Evolutionary conservation across 768 basidiomycete genomes (phyloP).

Genomic region (Hericium coralloides): DNA sequence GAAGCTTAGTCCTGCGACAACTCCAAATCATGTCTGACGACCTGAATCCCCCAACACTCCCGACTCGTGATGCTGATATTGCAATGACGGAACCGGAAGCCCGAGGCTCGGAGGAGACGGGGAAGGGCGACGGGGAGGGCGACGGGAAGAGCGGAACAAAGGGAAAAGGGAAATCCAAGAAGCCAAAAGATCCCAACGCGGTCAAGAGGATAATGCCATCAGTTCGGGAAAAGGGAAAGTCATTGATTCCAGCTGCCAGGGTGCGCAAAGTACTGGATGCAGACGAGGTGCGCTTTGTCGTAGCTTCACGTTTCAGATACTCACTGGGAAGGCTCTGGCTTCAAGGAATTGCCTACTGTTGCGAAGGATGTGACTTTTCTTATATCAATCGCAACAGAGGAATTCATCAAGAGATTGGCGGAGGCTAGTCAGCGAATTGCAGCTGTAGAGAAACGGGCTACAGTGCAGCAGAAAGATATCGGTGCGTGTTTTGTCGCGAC

Average conservation of each 20-base stretch:
- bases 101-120: too few relatives aligned
- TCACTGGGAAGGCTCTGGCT: background rate
- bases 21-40: too few relatives aligned
- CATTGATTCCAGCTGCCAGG: constrained; percentile 63
- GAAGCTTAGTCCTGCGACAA: too few relatives aligned
- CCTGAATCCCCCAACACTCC: too few relatives aligned
- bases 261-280: constrained; percentile 83
- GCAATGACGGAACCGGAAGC: too few relatives aligned
- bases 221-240: constrained; percentile 48
- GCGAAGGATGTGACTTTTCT: constrained; percentile 73
- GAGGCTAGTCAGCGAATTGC: constrained; percentile 68
- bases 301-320: background rate
- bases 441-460: constrained; percentile 60
- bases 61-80: too few relatives aligned
- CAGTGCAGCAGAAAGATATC: constrained; percentile 72
- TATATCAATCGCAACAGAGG: constrained; percentile 79
- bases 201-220: too few relatives aligned
- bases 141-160: too few relatives aligned
- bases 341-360: constrained; percentile 66
- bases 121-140: too few relatives aligned
- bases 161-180: too few relatives aligned
- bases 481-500: constrained; percentile 35
- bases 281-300: constrained; percentile 49
- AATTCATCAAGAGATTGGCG: constrained; percentile 71
- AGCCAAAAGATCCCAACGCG: too few relatives aligned